Percentiles rank a stretch among this genome's conserved stretches.
These are phyloP conservation scores for Trifolium subterraneum DNA, from an alignment of 306 rosid genomes.

Conservation along the genomic window DNA sequence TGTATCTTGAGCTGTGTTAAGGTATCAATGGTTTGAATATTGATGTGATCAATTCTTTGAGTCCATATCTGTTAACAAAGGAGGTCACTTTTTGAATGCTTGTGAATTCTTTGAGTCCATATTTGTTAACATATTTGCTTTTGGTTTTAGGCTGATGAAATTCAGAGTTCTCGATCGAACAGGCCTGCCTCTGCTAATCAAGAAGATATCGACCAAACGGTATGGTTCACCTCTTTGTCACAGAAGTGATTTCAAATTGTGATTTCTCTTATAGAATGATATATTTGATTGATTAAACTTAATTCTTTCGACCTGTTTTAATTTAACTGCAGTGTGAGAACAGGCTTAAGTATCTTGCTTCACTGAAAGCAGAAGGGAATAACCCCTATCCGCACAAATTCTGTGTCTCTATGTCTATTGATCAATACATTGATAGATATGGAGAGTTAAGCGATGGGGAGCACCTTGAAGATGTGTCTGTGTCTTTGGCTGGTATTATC, in stretches of 20 bases:
- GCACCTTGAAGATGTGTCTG: constrained; percentile 68
- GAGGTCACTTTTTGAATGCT: too few species aligned
- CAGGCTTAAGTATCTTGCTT: constrained; percentile 70
- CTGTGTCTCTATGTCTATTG: constrained; percentile 56
- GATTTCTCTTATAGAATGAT: too few species aligned
- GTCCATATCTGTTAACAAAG: too few species aligned
- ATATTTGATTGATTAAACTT: background rate
- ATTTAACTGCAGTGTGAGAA: constrained; percentile 70
- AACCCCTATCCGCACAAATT: constrained; percentile 83
- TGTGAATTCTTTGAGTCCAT: too few species aligned
- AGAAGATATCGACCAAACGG: constrained; percentile 91
- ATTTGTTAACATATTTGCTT: too few species aligned
- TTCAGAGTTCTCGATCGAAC: constrained; percentile 50
- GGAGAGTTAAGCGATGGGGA: constrained; percentile 57
- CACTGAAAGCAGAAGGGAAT: constrained; percentile 54
- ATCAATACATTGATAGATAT: constrained; percentile 52
- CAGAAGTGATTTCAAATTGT: background rate
- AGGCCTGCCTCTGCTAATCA: constrained; percentile 61
- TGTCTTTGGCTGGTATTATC: constrained; percentile 78
- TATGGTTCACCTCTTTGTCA: constrained; percentile 31
- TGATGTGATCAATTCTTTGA: too few species aligned
- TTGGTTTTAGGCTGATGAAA: constrained; percentile 61
- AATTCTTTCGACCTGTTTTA: background rate
- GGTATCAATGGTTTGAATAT: too few species aligned
- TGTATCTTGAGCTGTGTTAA: too few species aligned